Percentiles rank a stretch among this genome's conserved stretches.
Conservation (phyloP, 441 rosid species). For the Isatis lusitanica region DNA sequence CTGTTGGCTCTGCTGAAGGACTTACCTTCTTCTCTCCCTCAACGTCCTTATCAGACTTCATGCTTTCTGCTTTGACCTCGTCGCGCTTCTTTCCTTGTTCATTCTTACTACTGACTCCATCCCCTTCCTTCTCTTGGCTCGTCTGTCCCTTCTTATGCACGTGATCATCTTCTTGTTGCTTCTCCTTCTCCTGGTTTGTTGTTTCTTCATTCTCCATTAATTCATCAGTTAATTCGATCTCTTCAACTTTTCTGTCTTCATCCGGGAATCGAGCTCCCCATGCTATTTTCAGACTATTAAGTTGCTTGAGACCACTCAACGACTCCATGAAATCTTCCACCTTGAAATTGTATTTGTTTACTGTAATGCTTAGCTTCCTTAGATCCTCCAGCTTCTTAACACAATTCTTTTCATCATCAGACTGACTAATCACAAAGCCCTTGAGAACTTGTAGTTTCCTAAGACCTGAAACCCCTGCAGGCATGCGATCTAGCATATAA, state of each 20-base stretch:
- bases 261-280: constrained; percentile 44
- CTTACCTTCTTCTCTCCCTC: not conserved
- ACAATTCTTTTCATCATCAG: constrained; percentile 20
- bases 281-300: constrained; percentile 42
- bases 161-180: not conserved
- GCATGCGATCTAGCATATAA: constrained; percentile 52
- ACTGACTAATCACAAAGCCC: constrained; percentile 48
- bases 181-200: no score
- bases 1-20: not conserved
- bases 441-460: constrained; percentile 43
- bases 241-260: not conserved
- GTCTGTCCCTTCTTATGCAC: not conserved
- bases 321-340: constrained; percentile 8
- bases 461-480: constrained; percentile 39
- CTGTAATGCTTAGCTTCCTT: constrained; percentile 45
- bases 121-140: constrained; percentile 9
- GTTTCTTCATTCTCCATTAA: not conserved
- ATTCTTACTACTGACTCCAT: not conserved
- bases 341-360: constrained; percentile 29
- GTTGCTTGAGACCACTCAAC: constrained; percentile 26
- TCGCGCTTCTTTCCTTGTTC: not conserved
- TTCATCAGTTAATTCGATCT: no score
- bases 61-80: not conserved
- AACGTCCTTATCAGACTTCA: no score
- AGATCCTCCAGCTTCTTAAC: constrained; percentile 28